Percentiles rank a stretch among this genome's conserved stretches.
These are phyloP conservation scores for Scutellaria baicalensis DNA, from an alignment of 257 asterid genomes.

Conservation along the genomic window DNA sequence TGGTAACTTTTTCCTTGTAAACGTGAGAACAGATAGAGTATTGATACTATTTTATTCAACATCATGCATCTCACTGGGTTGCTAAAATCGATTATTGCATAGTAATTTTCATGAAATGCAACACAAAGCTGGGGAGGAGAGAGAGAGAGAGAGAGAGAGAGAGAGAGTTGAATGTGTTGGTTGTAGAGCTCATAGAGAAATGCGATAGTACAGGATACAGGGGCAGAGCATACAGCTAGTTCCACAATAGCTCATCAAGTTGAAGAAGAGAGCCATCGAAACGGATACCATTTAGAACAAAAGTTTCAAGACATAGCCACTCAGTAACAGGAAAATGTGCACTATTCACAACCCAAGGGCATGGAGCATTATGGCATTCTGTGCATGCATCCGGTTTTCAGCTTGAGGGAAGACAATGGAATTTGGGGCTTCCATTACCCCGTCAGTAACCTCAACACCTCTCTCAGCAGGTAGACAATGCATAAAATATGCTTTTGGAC, in stretches of 20 bases:
- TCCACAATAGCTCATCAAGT: background rate
- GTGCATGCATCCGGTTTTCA: slow-evolving; percentile 94
- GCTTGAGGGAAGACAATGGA: slow-evolving; percentile 91
- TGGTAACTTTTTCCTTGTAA: no score
- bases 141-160: no score
- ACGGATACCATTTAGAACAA: background rate
- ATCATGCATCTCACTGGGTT: background rate
- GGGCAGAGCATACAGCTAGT: background rate
- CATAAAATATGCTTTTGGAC: slow-evolving; percentile 76
- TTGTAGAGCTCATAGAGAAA: slow-evolving; percentile 10
- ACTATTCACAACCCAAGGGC: slow-evolving; percentile 56
- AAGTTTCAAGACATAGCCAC: background rate
- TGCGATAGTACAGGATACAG: background rate
- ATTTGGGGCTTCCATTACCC: slow-evolving; percentile 74
- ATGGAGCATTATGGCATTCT: slow-evolving; percentile 90
- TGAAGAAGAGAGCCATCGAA: background rate
- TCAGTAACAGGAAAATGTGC: background rate
- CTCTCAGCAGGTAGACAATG: slow-evolving; percentile 94
- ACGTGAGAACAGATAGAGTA: background rate
- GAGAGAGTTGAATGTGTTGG: background rate
- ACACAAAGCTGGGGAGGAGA: background rate
- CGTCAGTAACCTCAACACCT: slow-evolving; percentile 74
- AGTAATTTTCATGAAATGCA: background rate
- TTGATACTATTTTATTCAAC: background rate
- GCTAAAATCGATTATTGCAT: background rate